Percentiles rank a stretch among this genome's conserved stretches.
These are phyloP conservation scores for Thoreauomyces humboldtii DNA, from an alignment of 192 early-diverging fungal species.

Conservation along the genomic window DNA sequence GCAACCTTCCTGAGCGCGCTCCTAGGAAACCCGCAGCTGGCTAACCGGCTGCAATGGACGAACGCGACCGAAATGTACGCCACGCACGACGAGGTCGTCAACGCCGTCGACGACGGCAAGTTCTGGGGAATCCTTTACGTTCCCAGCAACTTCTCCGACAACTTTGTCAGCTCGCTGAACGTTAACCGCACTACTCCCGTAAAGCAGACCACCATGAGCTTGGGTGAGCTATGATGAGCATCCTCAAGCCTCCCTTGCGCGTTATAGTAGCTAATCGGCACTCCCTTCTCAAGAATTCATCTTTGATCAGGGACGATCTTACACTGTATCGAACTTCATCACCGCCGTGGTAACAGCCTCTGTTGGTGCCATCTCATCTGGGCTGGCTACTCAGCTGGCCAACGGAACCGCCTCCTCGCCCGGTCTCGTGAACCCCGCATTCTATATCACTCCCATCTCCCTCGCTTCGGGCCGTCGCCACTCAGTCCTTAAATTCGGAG, in stretches of 20 bases:
- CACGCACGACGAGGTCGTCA: slow-evolving; percentile 12
- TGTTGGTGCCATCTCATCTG: neutral
- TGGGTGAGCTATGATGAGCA: too few relatives aligned
- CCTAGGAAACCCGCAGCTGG: neutral
- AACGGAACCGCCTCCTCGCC: neutral
- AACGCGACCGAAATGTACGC: neutral
- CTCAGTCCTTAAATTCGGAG: slow-evolving; percentile 11
- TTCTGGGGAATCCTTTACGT: slow-evolving; percentile 26
- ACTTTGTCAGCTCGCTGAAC: slow-evolving; percentile 7
- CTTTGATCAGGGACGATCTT: slow-evolving; percentile 16
- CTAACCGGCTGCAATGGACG: neutral
- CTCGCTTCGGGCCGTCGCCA: neutral
- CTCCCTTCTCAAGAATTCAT: slow-evolving; percentile 11
- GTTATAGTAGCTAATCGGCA: too few relatives aligned
- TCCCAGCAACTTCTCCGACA: slow-evolving; percentile 16
- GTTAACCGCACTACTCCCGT: neutral
- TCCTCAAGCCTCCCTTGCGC: neutral
- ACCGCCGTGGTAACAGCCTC: slow-evolving; percentile 3
- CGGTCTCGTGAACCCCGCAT: slow-evolving; percentile 9
- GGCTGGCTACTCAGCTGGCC: neutral
- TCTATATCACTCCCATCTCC: slow-evolving; percentile 10
- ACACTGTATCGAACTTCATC: slow-evolving; percentile 6
- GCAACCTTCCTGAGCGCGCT: neutral
- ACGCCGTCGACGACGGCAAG: slow-evolving; percentile 6
- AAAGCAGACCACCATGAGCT: neutral